phyloP scores from a whole-genome alignment of 257 asterid species.

The Thymus mandschuricus region DNA sequence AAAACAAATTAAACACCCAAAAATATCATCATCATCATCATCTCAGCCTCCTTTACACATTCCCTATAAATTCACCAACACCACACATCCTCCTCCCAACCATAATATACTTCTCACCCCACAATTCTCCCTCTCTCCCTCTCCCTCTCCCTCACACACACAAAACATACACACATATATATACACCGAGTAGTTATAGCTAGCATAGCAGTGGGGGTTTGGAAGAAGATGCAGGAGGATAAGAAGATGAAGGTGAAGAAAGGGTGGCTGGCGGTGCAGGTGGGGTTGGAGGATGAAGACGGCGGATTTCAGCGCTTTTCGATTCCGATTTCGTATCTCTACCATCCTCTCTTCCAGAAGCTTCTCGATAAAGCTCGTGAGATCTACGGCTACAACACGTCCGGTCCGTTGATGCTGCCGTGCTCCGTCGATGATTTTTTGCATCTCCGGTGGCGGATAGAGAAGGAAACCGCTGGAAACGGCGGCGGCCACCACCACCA shows the following conservation, averaged over 20 bases:
- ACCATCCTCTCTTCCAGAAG: slow-evolving; percentile 44
- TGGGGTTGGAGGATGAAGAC: slow-evolving; percentile 49
- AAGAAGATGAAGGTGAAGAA: slow-evolving; percentile 52
- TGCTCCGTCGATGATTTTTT: slow-evolving; percentile 53
- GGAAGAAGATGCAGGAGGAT: slow-evolving; percentile 28
- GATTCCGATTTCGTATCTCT: slow-evolving; percentile 44
- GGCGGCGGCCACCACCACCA: slow-evolving; percentile 29
- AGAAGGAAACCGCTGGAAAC: slow-evolving; percentile 32
- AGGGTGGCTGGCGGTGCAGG: slow-evolving; percentile 52
- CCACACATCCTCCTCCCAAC: slow-evolving; percentile 22
- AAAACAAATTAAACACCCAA: background rate
- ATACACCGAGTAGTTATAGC: no score
- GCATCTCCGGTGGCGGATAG: slow-evolving; percentile 46
- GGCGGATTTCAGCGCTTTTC: slow-evolving; percentile 38
- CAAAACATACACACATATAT: background rate
- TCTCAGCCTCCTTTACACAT: slow-evolving; percentile 24
- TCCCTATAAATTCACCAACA: slow-evolving; percentile 25
- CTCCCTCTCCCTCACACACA: background rate
- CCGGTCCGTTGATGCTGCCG: slow-evolving; percentile 48
- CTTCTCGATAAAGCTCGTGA: slow-evolving; percentile 50
- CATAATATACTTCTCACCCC: background rate
- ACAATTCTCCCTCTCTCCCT: background rate
- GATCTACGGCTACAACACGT: slow-evolving; percentile 41
- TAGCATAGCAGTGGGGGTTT: no score
- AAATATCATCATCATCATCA: slow-evolving; percentile 20